Base-by-base conservation (phyloP, 177 flowering plant genomes). In the Tripterygium wilfordii region DNA sequence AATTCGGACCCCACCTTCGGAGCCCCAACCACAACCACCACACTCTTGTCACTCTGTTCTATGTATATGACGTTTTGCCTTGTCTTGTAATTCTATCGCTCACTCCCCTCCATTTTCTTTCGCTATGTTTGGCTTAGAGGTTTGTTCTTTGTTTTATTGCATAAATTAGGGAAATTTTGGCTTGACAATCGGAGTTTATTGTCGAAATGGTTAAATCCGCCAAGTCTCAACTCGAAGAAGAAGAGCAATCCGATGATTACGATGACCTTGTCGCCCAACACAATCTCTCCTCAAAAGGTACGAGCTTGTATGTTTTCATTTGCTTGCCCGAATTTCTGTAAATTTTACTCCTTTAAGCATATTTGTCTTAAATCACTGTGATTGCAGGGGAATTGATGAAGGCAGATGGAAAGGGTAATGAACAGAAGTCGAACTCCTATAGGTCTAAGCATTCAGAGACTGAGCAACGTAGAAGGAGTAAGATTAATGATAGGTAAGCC, bases 381-480 rank as follows among this genome's bases (percentile, higher is more conserved):
- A n/a, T n/a, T 23, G 6, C 5, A 35, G 62, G 36, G 24, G 54
- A 28, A 7, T 26, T 31, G 21, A 41, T 43, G 57, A 40, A 54
- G 44, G 48, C 45, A 27, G 72, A 63, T 0, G 66, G 64, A 42
- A 61, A 49, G 28, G 42, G 53, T 24, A 53, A 29, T 21, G 68
- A 50, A 14, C 64, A 48, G 51, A 68, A 61, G 65, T 30, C 40
- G 23, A 72, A 35, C 20, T 33, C 70, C 13, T 20, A 47, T 4
- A 58, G 79, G 39, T 72, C 79, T 13, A 79, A 79, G 68, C 85
- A 79, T 61, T 76, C 81, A 0, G 85, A 63, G 58, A 76, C 81
- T 2, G 85, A 76, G 62, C 85, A 79, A 62, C 77, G 78, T 2
- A 48, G 85, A 26, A 70, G 85, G 60, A 76, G 85, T 65, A 79